A percentile compares a stretch with the other conserved stretches of the same genome.
phyloP scores from a whole-genome alignment of 257 asterid species.

The Coffea eugenioides region DNA sequence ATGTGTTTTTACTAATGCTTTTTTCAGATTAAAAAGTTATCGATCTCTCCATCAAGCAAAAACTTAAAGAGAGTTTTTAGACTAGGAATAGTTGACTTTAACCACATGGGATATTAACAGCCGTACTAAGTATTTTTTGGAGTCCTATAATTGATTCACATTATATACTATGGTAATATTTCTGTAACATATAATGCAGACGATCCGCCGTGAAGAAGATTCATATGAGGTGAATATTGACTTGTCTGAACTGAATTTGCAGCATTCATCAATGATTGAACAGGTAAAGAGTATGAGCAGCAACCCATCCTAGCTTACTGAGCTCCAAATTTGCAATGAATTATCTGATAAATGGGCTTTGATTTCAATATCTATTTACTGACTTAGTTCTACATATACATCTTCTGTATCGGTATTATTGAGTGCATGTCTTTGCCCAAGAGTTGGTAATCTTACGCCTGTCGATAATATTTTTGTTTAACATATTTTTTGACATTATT shows the following conservation, averaged over 20 bases:
- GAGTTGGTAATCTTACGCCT: too few relatives aligned
- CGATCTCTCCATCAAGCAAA: neutral
- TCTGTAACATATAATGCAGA: constrained; percentile 32
- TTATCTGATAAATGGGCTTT: neutral
- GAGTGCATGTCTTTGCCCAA: too few relatives aligned
- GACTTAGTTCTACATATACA: too few relatives aligned
- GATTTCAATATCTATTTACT: too few relatives aligned
- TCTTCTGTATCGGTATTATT: too few relatives aligned
- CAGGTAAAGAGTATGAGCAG: constrained; percentile 28
- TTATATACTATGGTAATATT: too few relatives aligned
- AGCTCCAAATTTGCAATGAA: neutral
- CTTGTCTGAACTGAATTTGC: constrained; percentile 51
- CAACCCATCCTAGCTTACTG: neutral
- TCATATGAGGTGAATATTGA: constrained; percentile 45
- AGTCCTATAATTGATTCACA: too few relatives aligned
- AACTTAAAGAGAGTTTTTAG: neutral
- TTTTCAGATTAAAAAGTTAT: neutral
- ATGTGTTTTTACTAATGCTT: neutral
- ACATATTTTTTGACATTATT: too few relatives aligned
- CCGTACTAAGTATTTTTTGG: neutral
- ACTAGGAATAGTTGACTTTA: neutral
- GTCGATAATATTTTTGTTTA: too few relatives aligned
- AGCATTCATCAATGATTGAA: constrained; percentile 35
- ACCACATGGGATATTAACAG: neutral
- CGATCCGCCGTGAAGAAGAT: constrained; percentile 48